Base-by-base conservation (phyloP, 176 grass and related monocot species). In the Chloris gayana region DNA sequence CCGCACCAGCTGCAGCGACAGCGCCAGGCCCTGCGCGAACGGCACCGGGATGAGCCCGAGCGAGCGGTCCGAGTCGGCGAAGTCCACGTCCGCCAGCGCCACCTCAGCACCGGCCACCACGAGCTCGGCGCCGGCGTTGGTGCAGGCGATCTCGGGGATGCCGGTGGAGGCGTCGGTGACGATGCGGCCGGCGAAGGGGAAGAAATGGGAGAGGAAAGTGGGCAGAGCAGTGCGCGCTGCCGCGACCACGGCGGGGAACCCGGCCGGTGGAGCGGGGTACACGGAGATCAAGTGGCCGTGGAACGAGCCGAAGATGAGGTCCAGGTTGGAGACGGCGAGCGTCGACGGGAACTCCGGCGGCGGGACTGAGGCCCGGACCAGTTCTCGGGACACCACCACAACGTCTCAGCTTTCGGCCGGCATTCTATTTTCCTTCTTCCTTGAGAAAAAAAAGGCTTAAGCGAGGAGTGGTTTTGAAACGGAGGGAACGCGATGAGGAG, bases 1-100 rank as follows among this genome's bases (percentile, higher is more conserved):
- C 64, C 74, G 81, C 3, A 92, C 87, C 19, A 95, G 82, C 87
- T 95, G 93, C 60, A 95, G 61, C 44, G 93, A 95, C 27, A 95
- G 78, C 18, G 93, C 78, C 11, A 95, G 31, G 7, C 79, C 85
- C 0, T 54, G 27, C 2, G n/a, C 22, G 60, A 88, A 96, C 41
- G 90, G 90, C 44, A 96, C 11, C 64, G 65, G 65, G 51, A 93
- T 50, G 61, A 7, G 45, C 9, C 81, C 57, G 0, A 90, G 27
- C 22, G 93, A 96, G 7, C 51, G 32, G 24, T 86, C 75, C 14
- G 54, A 61, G 64, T 96, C 80, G 7, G 76, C 53, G 82, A 96
- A 96, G 60, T 96, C 61, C 19, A 88, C 76, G 61, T 64, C 77
- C 6, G 62, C 65, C 2, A 96, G 82, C 37, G 44, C 3, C 18